These are phyloP conservation scores for Barbarea vulgaris DNA, from an alignment of 345 rosid genomes.

Conservation along the genomic window DNA sequence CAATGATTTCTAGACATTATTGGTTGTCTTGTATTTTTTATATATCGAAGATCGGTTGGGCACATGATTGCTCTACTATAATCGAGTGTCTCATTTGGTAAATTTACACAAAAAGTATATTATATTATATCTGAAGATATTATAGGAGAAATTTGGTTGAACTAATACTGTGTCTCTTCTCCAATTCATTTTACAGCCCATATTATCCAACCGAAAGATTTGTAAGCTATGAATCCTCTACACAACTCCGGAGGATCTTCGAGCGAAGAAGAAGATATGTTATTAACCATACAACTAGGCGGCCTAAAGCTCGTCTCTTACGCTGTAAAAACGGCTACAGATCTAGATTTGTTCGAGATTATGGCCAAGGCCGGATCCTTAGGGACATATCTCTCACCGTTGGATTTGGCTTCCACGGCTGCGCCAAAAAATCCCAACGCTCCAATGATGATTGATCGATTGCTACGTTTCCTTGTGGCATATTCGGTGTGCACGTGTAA, in stretches of 20 bases:
- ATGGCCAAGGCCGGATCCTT: slow-evolving; percentile 3
- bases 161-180: too few relatives aligned
- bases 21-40: too few relatives aligned
- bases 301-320: background rate
- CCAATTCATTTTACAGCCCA: background rate
- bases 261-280: slow-evolving; percentile 2
- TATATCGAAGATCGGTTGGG: too few relatives aligned
- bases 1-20: too few relatives aligned
- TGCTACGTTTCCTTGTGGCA: slow-evolving; percentile 25
- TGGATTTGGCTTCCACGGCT: slow-evolving; percentile 18
- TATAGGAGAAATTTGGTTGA: too few relatives aligned
- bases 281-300: slow-evolving; percentile 2
- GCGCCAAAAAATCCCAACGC: slow-evolving; percentile 16
- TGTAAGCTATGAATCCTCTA: background rate
- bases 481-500: slow-evolving; percentile 28
- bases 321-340: background rate
- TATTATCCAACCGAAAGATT: background rate
- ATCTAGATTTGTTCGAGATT: slow-evolving; percentile 18
- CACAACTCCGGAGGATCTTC: background rate
- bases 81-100: background rate
- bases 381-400: slow-evolving; percentile 13
- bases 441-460: slow-evolving; percentile 26
- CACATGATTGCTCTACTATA: too few relatives aligned
- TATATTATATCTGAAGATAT: too few relatives aligned
- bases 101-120: background rate